Evolutionary conservation across 2,329 filamentous ascomycete species (phyloP).

Genomic region (Diatrype stigma): DNA sequence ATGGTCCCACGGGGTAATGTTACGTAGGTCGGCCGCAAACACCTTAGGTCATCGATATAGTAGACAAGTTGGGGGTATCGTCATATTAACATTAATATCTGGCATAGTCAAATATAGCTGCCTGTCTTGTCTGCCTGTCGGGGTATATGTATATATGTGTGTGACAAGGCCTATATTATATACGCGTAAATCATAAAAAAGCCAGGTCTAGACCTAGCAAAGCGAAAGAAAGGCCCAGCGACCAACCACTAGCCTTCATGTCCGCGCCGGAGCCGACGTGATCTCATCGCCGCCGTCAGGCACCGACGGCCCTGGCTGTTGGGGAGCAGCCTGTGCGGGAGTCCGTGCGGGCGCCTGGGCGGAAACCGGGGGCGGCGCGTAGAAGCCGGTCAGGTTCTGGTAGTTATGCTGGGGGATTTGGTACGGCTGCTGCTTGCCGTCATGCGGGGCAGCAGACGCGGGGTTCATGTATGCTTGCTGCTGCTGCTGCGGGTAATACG

Average conservation of each 20-base stretch:
- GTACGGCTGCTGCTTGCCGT: no score
- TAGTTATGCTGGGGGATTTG: constrained; percentile 32
- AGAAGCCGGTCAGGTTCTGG: constrained; percentile 21
- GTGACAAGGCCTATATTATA: neutral
- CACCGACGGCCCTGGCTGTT: neutral
- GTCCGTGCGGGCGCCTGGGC: neutral
- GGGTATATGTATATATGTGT: neutral
- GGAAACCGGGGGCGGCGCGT: constrained; percentile 11
- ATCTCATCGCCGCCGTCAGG: neutral
- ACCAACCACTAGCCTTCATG: neutral
- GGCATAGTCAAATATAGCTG: constrained; percentile 1
- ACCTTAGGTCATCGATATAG: neutral
- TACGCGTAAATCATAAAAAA: neutral
- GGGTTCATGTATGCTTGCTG: constrained; percentile 7
- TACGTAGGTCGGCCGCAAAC: no score
- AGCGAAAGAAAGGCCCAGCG: neutral
- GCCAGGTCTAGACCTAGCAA: neutral
- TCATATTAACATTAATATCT: constrained; percentile 7
- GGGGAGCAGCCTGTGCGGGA: neutral
- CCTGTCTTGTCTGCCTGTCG: neutral
- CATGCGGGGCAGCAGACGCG: constrained; percentile 1
- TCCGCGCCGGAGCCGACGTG: neutral
- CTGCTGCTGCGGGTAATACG: constrained; percentile 15
- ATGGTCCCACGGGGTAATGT: no score
- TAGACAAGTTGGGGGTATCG: constrained; percentile 4